Conservation (phyloP, 768 basidiomycete genomes). For the Melanogaster broomeanus region DNA sequence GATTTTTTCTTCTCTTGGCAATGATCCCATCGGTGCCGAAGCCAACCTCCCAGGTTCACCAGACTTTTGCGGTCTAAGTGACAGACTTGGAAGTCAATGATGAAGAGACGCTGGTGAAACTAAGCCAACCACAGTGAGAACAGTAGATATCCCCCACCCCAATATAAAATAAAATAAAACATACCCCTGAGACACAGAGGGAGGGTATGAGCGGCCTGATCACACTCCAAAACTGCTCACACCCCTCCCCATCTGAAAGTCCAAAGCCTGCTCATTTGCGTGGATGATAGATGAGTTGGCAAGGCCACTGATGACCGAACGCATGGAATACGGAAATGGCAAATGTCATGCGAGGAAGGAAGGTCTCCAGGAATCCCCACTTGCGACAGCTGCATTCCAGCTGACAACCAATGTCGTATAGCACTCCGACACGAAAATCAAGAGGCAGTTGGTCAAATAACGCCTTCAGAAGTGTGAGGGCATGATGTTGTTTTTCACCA, state of each 20-base stretch:
- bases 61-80: slow-evolving; percentile 14
- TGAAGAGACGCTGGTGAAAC: slow-evolving; percentile 29
- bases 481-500: slow-evolving; percentile 26
- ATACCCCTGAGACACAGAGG: slow-evolving; percentile 19
- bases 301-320: slow-evolving; percentile 36
- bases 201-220: slow-evolving; percentile 19
- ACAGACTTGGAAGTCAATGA: slow-evolving; percentile 26
- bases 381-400: slow-evolving; percentile 19
- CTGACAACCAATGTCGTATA: slow-evolving; percentile 30
- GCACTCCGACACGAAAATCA: slow-evolving; percentile 9
- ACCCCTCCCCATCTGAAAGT: slow-evolving; percentile 29
- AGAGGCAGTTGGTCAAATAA: slow-evolving; percentile 19
- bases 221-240: slow-evolving; percentile 27
- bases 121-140: slow-evolving; percentile 4
- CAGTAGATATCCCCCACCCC: slow-evolving; percentile 8
- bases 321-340: slow-evolving; percentile 38
- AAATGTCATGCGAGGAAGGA: slow-evolving; percentile 23
- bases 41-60: slow-evolving; percentile 14
- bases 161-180: not conserved
- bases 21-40: slow-evolving; percentile 7
- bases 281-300: slow-evolving; percentile 39
- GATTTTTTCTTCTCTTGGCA: slow-evolving; percentile 6
- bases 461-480: slow-evolving; percentile 15
- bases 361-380: slow-evolving; percentile 2
- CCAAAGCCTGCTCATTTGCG: slow-evolving; percentile 26